A percentile compares a stretch with the other conserved stretches of the same genome.
phyloP scores from a whole-genome alignment of 1,284 basidiomycete genomes.

The Ceratobasidium sp. region DNA sequence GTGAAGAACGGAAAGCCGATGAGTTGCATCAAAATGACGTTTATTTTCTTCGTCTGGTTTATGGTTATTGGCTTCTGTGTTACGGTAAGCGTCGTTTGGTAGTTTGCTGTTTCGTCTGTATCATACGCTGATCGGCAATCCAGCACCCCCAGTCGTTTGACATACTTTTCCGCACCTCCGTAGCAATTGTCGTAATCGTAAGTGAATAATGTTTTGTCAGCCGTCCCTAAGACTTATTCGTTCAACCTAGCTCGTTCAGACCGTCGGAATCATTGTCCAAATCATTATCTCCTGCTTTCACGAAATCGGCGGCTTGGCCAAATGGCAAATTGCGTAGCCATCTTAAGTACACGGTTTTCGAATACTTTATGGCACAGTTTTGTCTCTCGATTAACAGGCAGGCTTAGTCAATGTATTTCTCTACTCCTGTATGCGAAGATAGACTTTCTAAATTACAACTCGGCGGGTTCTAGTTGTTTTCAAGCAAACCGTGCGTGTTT shows the following conservation, averaged over 20 bases:
- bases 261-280: neutral
- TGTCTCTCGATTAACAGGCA: too few relatives aligned
- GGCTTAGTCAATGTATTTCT: too few relatives aligned
- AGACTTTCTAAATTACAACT: too few relatives aligned
- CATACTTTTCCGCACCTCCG: neutral
- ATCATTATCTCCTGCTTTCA: conserved; percentile 1
- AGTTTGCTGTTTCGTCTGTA: neutral
- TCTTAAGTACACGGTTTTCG: too few relatives aligned
- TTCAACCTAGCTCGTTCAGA: conserved; percentile 2
- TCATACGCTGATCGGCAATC: neutral
- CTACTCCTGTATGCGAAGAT: too few relatives aligned
- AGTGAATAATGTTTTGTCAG: neutral
- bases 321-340: neutral
- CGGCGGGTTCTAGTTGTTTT: neutral
- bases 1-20: neutral
- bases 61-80: neutral
- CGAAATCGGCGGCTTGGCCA: conserved; percentile 1
- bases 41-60: neutral
- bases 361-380: too few relatives aligned
- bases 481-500: conserved; percentile 6
- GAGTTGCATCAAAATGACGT: neutral
- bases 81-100: neutral
- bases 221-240: neutral
- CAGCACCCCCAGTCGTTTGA: conserved; percentile 6
- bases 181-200: neutral